phyloP scores from a whole-genome alignment of 371 early-diverging fungal genomes.

The Dinochytrium kinnereticum region DNA sequence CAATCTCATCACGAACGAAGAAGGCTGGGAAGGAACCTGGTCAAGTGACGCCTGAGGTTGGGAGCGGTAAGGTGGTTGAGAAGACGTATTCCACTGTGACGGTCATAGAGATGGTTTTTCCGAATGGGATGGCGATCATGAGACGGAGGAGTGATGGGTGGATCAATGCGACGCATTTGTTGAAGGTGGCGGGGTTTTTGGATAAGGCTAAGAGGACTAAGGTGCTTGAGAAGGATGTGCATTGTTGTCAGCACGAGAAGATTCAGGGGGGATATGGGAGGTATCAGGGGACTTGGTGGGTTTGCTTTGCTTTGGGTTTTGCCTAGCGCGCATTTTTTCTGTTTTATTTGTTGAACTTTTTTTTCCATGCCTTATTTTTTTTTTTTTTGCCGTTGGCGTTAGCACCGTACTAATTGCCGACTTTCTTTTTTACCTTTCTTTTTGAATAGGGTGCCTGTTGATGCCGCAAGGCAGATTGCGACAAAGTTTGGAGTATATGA shows the following conservation, averaged over 20 bases:
- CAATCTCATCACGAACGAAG: too few species aligned
- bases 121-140: conserved; percentile 69
- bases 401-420: too few species aligned
- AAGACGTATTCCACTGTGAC: conserved; percentile 78
- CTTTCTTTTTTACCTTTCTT: too few species aligned
- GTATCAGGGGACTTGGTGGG: conserved; percentile 85
- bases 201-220: conserved; percentile 67
- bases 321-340: too few species aligned
- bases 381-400: too few species aligned
- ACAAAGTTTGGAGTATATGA: conserved; percentile 29
- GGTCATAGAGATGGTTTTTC: conserved; percentile 78
- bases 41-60: neutral
- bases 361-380: neutral
- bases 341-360: conserved; percentile 3
- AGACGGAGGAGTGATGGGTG: conserved; percentile 75
- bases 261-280: conserved; percentile 94
- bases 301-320: neutral
- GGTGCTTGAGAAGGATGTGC: conserved; percentile 76
- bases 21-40: neutral
- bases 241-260: conserved; percentile 77
- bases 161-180: conserved; percentile 89
- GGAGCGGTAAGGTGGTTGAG: neutral
- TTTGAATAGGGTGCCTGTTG: conserved; percentile 46
- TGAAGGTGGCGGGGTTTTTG: conserved; percentile 67
- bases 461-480: conserved; percentile 40